Evolutionary conservation across 352 stramenopile genomes (phyloP).

Genomic region (Globisporangium paddicum): DNA sequence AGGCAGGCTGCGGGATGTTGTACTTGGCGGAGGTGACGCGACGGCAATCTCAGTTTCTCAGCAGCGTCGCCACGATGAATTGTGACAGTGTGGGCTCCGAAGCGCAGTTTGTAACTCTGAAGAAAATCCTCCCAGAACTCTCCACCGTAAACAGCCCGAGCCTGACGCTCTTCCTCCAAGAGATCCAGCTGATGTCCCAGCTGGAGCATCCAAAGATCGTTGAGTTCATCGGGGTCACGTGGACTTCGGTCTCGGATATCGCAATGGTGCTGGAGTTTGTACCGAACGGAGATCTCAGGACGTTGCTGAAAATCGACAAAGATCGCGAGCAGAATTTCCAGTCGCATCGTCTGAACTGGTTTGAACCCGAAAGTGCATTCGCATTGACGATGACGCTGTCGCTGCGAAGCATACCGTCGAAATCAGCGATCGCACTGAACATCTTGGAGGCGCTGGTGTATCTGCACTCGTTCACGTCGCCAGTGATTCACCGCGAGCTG

Average conservation of each 20-base stretch:
- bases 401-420: slow-evolving; percentile 19
- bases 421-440: slow-evolving; percentile 59
- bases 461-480: slow-evolving; percentile 75
- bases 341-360: slow-evolving; percentile 7
- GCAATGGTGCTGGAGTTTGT: slow-evolving; percentile 80
- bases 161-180: slow-evolving; percentile 48
- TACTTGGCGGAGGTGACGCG: slow-evolving; percentile 11
- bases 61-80: neutral
- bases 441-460: slow-evolving; percentile 82
- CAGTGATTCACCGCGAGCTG: slow-evolving; percentile 76
- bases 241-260: slow-evolving; percentile 80
- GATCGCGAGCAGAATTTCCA: slow-evolving; percentile 10
- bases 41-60: neutral
- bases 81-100: neutral
- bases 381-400: slow-evolving; percentile 23
- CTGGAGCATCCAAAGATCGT: slow-evolving; percentile 79
- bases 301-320: slow-evolving; percentile 39
- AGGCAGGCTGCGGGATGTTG: slow-evolving; percentile 6
- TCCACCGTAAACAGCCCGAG: slow-evolving; percentile 20
- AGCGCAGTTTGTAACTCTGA: slow-evolving; percentile 29
- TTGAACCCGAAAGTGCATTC: neutral
- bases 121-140: slow-evolving; percentile 80
- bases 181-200: slow-evolving; percentile 79
- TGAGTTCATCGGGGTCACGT: slow-evolving; percentile 77
- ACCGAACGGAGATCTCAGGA: slow-evolving; percentile 65